Conservation (phyloP, 2,329 filamentous ascomycete genomes). For the Boeremia lycopersici region DNA sequence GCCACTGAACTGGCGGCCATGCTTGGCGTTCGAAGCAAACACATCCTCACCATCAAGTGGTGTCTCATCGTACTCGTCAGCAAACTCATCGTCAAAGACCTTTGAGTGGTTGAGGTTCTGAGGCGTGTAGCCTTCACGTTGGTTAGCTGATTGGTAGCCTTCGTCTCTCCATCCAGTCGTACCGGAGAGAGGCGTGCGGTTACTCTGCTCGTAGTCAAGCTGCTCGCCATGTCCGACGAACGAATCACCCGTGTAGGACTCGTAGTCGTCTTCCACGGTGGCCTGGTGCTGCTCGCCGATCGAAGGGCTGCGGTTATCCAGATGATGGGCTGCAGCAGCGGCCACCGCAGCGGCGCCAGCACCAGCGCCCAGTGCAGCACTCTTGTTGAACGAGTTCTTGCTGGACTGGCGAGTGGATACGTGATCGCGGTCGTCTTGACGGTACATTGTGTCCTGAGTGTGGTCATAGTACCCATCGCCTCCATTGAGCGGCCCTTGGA, state of each 20-base stretch:
- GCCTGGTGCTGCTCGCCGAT: conserved; percentile 44
- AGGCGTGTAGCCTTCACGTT: conserved; percentile 58
- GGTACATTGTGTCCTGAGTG: conserved; percentile 43
- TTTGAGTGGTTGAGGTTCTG: conserved; percentile 54
- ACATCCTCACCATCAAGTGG: conserved; percentile 54
- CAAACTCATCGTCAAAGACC: conserved; percentile 60
- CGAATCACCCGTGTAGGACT: conserved; percentile 41
- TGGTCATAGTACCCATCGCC: conserved; percentile 51
- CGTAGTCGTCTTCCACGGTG: conserved; percentile 47
- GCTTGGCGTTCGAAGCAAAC: conserved; percentile 51
- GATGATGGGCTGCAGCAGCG: conserved; percentile 56
- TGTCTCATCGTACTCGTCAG: conserved; percentile 56
- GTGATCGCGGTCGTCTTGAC: conserved; percentile 44
- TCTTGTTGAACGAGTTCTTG: conserved; percentile 39
- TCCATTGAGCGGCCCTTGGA: conserved; percentile 74
- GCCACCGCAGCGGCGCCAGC: conserved; percentile 62
- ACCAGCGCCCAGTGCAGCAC: conserved; percentile 48
- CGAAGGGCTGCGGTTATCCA: conserved; percentile 34
- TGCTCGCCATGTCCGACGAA: conserved; percentile 44
- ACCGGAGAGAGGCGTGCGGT: conserved; percentile 48
- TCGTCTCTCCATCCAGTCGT: conserved; percentile 72
- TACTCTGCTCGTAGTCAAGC: conserved; percentile 37
- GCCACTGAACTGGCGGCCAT: conserved; percentile 76
- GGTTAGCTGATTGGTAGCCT: conserved; percentile 84
- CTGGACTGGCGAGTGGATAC: conserved; percentile 36